Percentiles rank a stretch among this genome's conserved stretches.
These are phyloP conservation scores for Coriolopsis trogii DNA, from an alignment of 1,284 basidiomycete genomes.

Conservation along the genomic window DNA sequence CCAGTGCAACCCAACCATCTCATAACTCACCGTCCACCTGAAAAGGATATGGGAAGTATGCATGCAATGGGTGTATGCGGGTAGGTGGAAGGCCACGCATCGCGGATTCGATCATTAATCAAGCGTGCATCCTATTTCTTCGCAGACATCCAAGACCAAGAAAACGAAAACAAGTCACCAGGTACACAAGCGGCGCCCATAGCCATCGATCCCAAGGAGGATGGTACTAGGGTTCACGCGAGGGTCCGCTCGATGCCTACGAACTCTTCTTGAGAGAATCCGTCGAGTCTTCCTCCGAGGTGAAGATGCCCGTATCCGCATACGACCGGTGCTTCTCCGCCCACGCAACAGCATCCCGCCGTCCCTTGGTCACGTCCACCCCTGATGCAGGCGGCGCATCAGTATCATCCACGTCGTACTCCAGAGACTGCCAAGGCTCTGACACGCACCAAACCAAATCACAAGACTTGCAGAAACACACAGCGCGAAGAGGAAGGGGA, in stretches of 20 bases:
- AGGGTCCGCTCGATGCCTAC: background rate
- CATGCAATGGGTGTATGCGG: too few relatives aligned
- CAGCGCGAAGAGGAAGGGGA: constrained; percentile 81
- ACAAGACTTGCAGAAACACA: constrained; percentile 64
- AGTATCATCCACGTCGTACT: too few relatives aligned
- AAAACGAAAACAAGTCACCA: too few relatives aligned
- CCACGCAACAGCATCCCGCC: constrained; percentile 67
- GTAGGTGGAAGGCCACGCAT: too few relatives aligned
- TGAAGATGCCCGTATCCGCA: constrained; percentile 29
- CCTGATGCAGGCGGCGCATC: constrained; percentile 24
- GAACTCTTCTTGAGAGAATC: constrained; percentile 5
- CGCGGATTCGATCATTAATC: too few relatives aligned
- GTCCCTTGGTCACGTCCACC: constrained; percentile 71
- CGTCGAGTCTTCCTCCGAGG: constrained; percentile 23
- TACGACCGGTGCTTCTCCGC: constrained; percentile 43
- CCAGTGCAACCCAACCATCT: too few relatives aligned
- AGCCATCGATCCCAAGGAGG: background rate
- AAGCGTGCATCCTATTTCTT: too few relatives aligned
- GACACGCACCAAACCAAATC: constrained; percentile 63
- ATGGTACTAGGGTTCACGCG: background rate
- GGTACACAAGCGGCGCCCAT: too few relatives aligned
- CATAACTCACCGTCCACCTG: too few relatives aligned
- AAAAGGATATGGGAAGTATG: too few relatives aligned
- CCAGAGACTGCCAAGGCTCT: too few relatives aligned
- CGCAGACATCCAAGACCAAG: too few relatives aligned